These are phyloP conservation scores for Flaveria ramosissima DNA, from an alignment of 129 eudicot species.

Conservation along the genomic window DNA sequence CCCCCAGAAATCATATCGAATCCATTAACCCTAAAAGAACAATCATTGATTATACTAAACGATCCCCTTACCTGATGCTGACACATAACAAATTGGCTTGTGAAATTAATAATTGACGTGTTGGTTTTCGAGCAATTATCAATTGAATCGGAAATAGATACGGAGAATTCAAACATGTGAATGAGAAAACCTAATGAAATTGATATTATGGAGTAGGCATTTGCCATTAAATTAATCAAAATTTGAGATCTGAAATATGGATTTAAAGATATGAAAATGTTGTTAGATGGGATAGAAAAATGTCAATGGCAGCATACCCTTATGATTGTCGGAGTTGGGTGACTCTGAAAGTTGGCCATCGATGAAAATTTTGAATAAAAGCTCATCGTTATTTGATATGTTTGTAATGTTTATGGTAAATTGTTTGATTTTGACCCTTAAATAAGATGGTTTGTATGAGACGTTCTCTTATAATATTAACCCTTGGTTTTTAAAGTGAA, in stretches of 20 bases:
- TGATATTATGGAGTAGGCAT: constrained; percentile 5
- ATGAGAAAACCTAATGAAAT: constrained; percentile 32
- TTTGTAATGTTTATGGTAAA: neutral
- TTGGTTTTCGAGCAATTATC: constrained; percentile 49
- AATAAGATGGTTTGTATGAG: neutral
- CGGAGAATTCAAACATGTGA: constrained; percentile 21
- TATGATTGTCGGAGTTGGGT: constrained; percentile 20
- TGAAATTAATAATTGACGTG: constrained; percentile 50
- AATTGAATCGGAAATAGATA: constrained; percentile 7
- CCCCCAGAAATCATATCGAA: constrained; percentile 87
- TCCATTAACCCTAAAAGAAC: constrained; percentile 70
- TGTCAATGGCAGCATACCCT: constrained; percentile 11
- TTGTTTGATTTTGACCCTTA: constrained; percentile 19
- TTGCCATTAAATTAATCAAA: constrained; percentile 22
- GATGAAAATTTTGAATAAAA: constrained; percentile 1
- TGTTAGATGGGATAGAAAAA: neutral
- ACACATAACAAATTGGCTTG: constrained; percentile 60
- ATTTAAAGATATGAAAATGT: constrained; percentile 1
- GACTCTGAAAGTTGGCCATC: constrained; percentile 17
- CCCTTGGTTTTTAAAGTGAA: neutral
- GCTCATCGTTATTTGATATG: constrained; percentile 10
- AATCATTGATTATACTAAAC: constrained; percentile 59
- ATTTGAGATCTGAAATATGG: constrained; percentile 8
- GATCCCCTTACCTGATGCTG: constrained; percentile 88
- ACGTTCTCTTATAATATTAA: neutral